Evolutionary conservation across 805 yeast genomes (phyloP).

Genomic region (Torulaspora quercuum): DNA sequence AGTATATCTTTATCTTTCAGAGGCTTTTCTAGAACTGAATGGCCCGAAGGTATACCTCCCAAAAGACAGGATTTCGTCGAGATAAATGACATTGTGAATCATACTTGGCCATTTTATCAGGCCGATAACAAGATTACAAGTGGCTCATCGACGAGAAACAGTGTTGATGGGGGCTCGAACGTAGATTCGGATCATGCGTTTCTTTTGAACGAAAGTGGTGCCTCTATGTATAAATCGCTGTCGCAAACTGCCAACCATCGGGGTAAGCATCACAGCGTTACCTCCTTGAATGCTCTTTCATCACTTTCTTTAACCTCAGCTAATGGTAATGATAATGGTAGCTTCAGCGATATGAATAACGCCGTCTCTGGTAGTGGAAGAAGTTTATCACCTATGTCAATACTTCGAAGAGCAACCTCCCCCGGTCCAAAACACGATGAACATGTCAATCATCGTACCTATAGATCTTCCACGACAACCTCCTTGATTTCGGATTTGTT

Average conservation of each 20-base stretch:
- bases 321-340: constrained; percentile 5
- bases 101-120: constrained; percentile 87
- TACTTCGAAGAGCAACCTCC: constrained; percentile 30
- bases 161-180: constrained; percentile 7
- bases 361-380: constrained; percentile 16
- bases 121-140: constrained; percentile 42
- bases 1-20: constrained; percentile 55
- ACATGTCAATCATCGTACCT: constrained; percentile 10
- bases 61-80: constrained; percentile 67
- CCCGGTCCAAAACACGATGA: constrained; percentile 19
- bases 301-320: constrained; percentile 15
- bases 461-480: constrained; percentile 21
- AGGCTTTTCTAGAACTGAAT: constrained; percentile 77
- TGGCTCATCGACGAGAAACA: constrained; percentile 1
- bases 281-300: constrained; percentile 30
- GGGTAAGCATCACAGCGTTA: constrained; percentile 17
- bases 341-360: constrained; percentile 6
- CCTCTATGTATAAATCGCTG: constrained; percentile 28
- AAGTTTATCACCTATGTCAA: constrained; percentile 31
- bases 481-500: constrained; percentile 31
- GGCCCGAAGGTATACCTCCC: constrained; percentile 99
- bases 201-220: constrained; percentile 24
- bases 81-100: constrained; percentile 60
- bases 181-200: constrained; percentile 15
- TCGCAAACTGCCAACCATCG: constrained; percentile 5